A percentile compares a stretch with the other conserved stretches of the same genome.
These are phyloP conservation scores for Rhodotorula sp. DNA, from an alignment of 1,284 basidiomycete genomes.

Conservation along the genomic window DNA sequence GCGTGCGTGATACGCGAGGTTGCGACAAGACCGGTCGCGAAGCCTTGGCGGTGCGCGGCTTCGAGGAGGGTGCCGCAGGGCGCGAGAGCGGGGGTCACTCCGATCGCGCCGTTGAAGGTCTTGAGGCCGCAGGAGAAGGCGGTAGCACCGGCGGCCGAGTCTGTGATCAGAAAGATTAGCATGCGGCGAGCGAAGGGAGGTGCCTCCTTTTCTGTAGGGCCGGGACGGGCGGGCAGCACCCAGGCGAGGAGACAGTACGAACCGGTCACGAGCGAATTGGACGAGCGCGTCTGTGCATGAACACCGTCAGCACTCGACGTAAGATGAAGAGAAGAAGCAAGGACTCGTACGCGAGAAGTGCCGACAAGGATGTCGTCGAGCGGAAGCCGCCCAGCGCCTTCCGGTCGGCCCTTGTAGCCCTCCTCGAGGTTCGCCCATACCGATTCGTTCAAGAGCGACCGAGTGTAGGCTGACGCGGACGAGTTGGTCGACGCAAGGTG, in stretches of 20 bases:
- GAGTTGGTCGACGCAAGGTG: slow-evolving; percentile 42
- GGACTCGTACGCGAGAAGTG: slow-evolving; percentile 38
- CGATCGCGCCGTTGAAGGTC: slow-evolving; percentile 52
- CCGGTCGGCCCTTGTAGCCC: slow-evolving; percentile 13
- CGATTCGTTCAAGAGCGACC: slow-evolving; percentile 20
- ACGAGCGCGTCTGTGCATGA: slow-evolving; percentile 44
- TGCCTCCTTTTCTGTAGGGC: too few relatives aligned
- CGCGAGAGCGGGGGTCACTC: slow-evolving; percentile 45
- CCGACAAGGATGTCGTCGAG: slow-evolving; percentile 51
- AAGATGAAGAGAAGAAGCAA: too few relatives aligned
- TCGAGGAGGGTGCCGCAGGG: slow-evolving; percentile 52
- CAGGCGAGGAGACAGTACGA: not conserved
- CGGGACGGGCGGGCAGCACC: not conserved
- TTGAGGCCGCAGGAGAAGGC: slow-evolving; percentile 51
- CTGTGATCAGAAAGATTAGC: slow-evolving; percentile 20
- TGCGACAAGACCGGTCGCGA: slow-evolving; percentile 50
- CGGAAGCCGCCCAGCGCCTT: slow-evolving; percentile 29
- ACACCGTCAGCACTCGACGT: not conserved
- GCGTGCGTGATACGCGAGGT: slow-evolving; percentile 49
- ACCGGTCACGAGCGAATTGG: slow-evolving; percentile 49
- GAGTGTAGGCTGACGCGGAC: slow-evolving; percentile 1
- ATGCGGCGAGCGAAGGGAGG: not conserved
- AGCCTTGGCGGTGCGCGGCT: slow-evolving; percentile 50
- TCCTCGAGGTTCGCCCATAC: slow-evolving; percentile 22
- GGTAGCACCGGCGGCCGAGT: slow-evolving; percentile 52